Evolutionary conservation across 2,329 filamentous ascomycete genomes (phyloP), one percentile per base, ranked within the genome.

Genomic region (Aureobasidium leucospermi): DNA sequence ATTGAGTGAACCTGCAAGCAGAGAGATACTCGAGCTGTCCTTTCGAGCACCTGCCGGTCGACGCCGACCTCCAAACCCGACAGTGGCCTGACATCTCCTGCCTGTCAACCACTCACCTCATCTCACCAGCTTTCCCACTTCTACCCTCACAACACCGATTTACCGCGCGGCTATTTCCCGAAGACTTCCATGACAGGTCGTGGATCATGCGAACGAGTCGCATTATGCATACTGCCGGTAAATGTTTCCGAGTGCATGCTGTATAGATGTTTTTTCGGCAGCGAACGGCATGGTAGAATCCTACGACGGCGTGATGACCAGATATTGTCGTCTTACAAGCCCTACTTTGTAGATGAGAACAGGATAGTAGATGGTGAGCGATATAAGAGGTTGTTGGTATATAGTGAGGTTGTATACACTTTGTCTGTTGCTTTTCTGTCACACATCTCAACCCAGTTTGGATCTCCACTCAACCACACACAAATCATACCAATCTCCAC

Each of bases 271-370:
- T 6, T 4, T 15, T 4, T 52, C 48, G 48, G 48, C 36, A 11
- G 34, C 29, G 23, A 29, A 28, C 48, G 48, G 48, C 36, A 31
- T 29, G 15, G 19, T 7, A 10, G 13, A 41, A 52, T 52, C 48
- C 48, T 41, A 13, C 51, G 51, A 43, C 29, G 38, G 51, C 51
- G 51, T 55, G 51, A 55, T 55, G 51, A 34, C n/a, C 49, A 53
- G 38, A 53, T 6, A 15, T 3, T 23, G 34, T 52, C 10, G 11
- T 31, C 36, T 19, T 52, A 23, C 6, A 11, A 31, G 3, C 49
- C 36, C 49, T 41, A 41, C 19, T 9, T 41, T 29, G 49, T 52
- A 52, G 39, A 42, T 15, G 6, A 13, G 7, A 9, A 16, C 7
- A 41, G n/a, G 38, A 16, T 41, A 11, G 23, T 4, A 7, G 6